Percentiles rank a stretch among this genome's conserved stretches.
phyloP scores from a whole-genome alignment of 352 stramenopile genomes.

The Globisporangium barbulae region DNA sequence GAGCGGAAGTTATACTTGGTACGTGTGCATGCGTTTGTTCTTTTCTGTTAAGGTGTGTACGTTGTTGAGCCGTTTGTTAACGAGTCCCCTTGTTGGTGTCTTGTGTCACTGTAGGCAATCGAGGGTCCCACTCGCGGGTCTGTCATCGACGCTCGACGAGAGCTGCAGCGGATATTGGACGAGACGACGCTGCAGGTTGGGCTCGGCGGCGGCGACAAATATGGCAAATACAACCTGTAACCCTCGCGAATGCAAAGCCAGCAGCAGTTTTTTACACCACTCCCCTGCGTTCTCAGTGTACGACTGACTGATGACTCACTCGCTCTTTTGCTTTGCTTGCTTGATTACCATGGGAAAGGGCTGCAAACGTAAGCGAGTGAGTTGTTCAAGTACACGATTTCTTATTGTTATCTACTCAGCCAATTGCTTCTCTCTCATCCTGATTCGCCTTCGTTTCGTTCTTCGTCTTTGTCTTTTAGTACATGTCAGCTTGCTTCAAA shows the following conservation, averaged over 20 bases:
- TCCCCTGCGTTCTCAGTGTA: neutral
- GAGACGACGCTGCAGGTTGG: constrained; percentile 88
- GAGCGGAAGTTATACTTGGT: constrained; percentile 90
- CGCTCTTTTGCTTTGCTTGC: neutral
- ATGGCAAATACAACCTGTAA: constrained; percentile 90
- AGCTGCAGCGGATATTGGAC: constrained; percentile 86
- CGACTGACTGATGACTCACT: neutral
- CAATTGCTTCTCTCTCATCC: constrained; percentile 6
- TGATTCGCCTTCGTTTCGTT: constrained; percentile 1
- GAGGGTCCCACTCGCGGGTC: constrained; percentile 67
- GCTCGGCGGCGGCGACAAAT: constrained; percentile 77
- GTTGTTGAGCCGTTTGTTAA: neutral
- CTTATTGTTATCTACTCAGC: constrained; percentile 6
- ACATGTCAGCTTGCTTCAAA: constrained; percentile 3
- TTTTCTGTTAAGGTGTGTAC: neutral
- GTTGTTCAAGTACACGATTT: constrained; percentile 8
- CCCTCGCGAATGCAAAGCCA: constrained; percentile 7
- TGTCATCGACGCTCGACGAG: constrained; percentile 71
- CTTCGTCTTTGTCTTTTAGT: constrained; percentile 2
- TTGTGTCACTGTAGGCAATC: constrained; percentile 48
- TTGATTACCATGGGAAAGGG: neutral
- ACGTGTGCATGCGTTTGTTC: constrained; percentile 19
- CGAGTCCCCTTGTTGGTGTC: neutral
- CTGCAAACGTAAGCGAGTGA: neutral
- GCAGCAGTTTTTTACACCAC: constrained; percentile 9